Evolutionary conservation across 2,329 filamentous ascomycete genomes (phyloP).

Genomic region (Cryphonectria carpinicola): DNA sequence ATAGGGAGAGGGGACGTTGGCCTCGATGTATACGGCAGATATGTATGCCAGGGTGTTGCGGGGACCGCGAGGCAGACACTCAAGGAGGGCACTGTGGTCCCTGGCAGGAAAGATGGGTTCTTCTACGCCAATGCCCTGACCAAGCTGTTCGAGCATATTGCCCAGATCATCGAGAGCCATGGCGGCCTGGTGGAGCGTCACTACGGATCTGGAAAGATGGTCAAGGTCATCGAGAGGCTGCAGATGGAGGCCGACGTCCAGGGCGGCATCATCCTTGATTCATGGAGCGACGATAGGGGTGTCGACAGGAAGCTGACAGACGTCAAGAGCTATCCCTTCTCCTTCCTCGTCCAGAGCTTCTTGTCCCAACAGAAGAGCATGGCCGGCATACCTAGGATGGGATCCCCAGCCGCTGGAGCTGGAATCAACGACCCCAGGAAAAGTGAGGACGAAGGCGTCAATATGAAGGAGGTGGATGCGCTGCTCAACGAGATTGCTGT

Average conservation of each 20-base stretch:
- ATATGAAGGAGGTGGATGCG: slow-evolving; percentile 94
- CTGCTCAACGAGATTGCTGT: slow-evolving; percentile 85
- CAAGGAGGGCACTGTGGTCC: slow-evolving; percentile 63
- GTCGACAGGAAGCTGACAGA: slow-evolving; percentile 89
- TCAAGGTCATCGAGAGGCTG: slow-evolving; percentile 86
- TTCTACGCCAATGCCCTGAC: slow-evolving; percentile 93
- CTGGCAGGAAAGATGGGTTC: slow-evolving; percentile 72
- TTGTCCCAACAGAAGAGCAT: slow-evolving; percentile 69
- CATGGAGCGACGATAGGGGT: slow-evolving; percentile 87
- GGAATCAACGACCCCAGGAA: slow-evolving; percentile 53
- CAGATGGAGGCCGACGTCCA: slow-evolving; percentile 96
- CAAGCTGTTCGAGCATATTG: slow-evolving; percentile 95
- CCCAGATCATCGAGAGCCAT: slow-evolving; percentile 92
- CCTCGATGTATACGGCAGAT: slow-evolving; percentile 91
- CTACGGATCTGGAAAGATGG: slow-evolving; percentile 92
- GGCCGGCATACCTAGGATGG: slow-evolving; percentile 67
- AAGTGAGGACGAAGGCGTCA: slow-evolving; percentile 89
- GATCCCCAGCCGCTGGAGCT: slow-evolving; percentile 70
- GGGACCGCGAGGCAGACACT: slow-evolving; percentile 79
- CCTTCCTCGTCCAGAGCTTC: slow-evolving; percentile 95
- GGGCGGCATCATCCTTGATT: slow-evolving; percentile 92
- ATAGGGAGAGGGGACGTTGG: slow-evolving; percentile 89
- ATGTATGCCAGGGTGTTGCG: slow-evolving; percentile 94
- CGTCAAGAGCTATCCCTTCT: slow-evolving; percentile 97
- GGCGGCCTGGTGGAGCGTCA: slow-evolving; percentile 90